Conservation (phyloP, 2,329 filamentous ascomycete species). For the Pyrenophora teres region DNA sequence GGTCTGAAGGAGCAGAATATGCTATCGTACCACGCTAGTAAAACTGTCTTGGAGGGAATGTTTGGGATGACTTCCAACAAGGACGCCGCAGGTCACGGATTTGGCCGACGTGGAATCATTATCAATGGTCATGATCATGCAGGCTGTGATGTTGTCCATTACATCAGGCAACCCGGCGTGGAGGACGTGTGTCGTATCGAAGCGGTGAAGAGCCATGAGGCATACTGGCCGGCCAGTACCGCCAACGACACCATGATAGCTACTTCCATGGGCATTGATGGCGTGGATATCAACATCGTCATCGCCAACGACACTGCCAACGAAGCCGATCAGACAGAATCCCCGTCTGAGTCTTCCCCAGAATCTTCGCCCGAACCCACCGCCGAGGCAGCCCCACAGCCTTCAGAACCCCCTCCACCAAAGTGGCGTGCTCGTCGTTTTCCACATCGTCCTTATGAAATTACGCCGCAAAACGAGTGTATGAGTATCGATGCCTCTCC, state of each 20-base stretch:
- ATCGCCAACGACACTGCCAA: slow-evolving; percentile 7
- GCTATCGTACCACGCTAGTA: slow-evolving; percentile 71
- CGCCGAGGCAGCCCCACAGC: neutral
- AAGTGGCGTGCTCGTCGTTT: slow-evolving; percentile 33
- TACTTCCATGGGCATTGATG: neutral
- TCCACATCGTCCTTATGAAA: slow-evolving; percentile 22
- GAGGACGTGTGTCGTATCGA: slow-evolving; percentile 14
- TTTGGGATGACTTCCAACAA: slow-evolving; percentile 74
- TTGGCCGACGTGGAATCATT: slow-evolving; percentile 75
- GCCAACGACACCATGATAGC: slow-evolving; percentile 6
- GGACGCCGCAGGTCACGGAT: slow-evolving; percentile 63
- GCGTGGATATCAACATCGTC: slow-evolving; percentile 1
- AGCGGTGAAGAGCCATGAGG: slow-evolving; percentile 14
- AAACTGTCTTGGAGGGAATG: slow-evolving; percentile 77
- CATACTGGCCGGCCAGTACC: slow-evolving; percentile 19
- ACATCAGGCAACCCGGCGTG: slow-evolving; percentile 39
- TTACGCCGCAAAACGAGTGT: slow-evolving; percentile 43
- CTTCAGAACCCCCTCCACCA: slow-evolving; percentile 3
- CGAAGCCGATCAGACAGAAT: slow-evolving; percentile 1
- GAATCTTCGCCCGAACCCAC: neutral
- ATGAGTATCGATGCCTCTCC: slow-evolving; percentile 40
- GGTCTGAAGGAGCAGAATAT: slow-evolving; percentile 91
- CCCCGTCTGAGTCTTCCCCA: slow-evolving; percentile 1
- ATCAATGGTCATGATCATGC: slow-evolving; percentile 95
- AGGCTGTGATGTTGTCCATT: slow-evolving; percentile 90